Evolutionary conservation across 768 basidiomycete genomes (phyloP), one percentile per base, ranked within the genome.

Genomic region (Lactarius pseudohatsudake): DNA sequence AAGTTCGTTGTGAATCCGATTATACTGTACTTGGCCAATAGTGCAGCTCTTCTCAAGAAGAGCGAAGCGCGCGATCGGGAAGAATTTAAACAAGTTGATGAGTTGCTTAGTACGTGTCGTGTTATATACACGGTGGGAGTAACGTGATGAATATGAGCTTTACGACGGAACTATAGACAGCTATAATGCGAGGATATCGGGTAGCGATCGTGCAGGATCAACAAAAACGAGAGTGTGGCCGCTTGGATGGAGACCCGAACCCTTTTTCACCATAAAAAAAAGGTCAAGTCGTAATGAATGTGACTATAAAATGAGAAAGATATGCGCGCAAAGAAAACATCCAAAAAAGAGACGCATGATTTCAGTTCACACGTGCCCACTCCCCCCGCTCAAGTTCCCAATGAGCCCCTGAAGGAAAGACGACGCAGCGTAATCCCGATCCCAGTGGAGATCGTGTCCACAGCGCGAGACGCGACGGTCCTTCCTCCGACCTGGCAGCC

Each of bases 401-500:
- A 53, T 71, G 70, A 45, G 74, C 73, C 28, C 73, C 72, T 0
- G 74, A 72, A 13, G 75, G 72, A 62, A 77, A 77, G 3, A 72
- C 67, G 57, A 75, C 75, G 34, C 32, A 36, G 11, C 68, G 60
- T 18, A 77, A 66, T 32, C 61, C 57, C 11, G 72, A 66, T 28
- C 75, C 75, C 63, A 66, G 61, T 47, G 71, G 71, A 40, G 69
- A 57, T 74, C 76, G 76, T 20, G 67, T 64, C 62, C 60, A 71
- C 26, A 76, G 66, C 63, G 72, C 70, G 34, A 70, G 64, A 36
- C 75, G 70, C 65, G 75, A 73, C 40, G 70, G 72, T 30, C 59
- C 54, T 50, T 64, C 57, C 73, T 78, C 71, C 78, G 80, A 71
- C 78, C 81, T 41, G 0, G 32, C 40, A 62, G 78, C 26, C 65